These are phyloP conservation scores for Aurifilum marmelostoma DNA, from an alignment of 2,329 filamentous ascomycete species.

Conservation along the genomic window DNA sequence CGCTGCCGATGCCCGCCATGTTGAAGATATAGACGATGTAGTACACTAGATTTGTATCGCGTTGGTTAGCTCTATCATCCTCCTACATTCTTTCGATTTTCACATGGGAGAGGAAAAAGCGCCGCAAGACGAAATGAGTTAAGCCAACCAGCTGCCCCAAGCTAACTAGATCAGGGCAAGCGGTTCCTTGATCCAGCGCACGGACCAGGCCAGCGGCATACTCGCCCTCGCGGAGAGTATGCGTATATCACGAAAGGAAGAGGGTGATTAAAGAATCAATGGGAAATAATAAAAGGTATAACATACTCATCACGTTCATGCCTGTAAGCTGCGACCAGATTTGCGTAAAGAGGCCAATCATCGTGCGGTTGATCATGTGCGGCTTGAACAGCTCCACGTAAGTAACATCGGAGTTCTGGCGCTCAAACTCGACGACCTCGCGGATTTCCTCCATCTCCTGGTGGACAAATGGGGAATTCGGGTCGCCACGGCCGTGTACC, in stretches of 20 bases:
- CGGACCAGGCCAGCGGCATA: too few relatives aligned
- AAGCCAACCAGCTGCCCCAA: too few relatives aligned
- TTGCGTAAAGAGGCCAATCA: slow-evolving; percentile 73
- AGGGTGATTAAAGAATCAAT: too few relatives aligned
- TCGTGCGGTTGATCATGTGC: slow-evolving; percentile 72
- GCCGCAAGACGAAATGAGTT: too few relatives aligned
- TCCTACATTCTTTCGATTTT: too few relatives aligned
- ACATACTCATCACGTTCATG: slow-evolving; percentile 71
- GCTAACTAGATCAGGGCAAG: too few relatives aligned
- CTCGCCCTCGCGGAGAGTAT: too few relatives aligned
- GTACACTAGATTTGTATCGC: slow-evolving; percentile 50
- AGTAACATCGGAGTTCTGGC: slow-evolving; percentile 67
- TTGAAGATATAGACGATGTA: slow-evolving; percentile 72
- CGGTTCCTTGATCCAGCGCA: too few relatives aligned
- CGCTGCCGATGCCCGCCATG: slow-evolving; percentile 69
- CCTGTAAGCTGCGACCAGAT: slow-evolving; percentile 78
- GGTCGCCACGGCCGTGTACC: slow-evolving; percentile 68
- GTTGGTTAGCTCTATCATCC: too few relatives aligned
- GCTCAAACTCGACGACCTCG: slow-evolving; percentile 74
- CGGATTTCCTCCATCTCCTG: slow-evolving; percentile 74
- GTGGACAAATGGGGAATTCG: slow-evolving; percentile 65
- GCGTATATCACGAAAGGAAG: too few relatives aligned
- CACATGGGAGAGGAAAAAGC: too few relatives aligned
- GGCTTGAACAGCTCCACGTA: slow-evolving; percentile 75
- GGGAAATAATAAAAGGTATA: too few relatives aligned